Conservation (phyloP, 2,329 filamentous ascomycete genomes). For the Lasiodiplodia gonubiensis region DNA sequence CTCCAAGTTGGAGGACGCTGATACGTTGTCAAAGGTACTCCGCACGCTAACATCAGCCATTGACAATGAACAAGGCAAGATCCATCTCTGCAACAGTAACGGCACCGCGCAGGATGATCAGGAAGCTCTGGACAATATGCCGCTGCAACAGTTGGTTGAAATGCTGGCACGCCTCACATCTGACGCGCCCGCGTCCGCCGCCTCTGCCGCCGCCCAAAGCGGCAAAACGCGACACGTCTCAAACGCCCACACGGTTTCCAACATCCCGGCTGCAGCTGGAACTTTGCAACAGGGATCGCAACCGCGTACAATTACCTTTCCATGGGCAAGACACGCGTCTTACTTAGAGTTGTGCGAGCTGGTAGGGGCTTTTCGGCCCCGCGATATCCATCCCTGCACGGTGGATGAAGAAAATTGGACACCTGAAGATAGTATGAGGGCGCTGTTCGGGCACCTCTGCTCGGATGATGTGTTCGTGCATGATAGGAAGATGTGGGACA, state of each 20-base stretch:
- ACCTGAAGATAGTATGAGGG: constrained; percentile 65
- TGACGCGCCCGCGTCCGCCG: not conserved
- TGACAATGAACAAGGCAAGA: constrained; percentile 32
- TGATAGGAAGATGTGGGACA: constrained; percentile 61
- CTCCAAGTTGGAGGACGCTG: constrained; percentile 44
- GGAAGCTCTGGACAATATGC: constrained; percentile 35
- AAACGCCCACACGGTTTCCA: not conserved
- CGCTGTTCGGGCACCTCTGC: constrained; percentile 75
- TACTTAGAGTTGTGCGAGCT: constrained; percentile 78
- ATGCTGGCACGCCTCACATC: constrained; percentile 32
- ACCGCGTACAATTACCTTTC: constrained; percentile 61
- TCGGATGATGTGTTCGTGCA: constrained; percentile 66
- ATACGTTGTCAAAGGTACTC: constrained; percentile 44
- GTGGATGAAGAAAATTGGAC: constrained; percentile 67
- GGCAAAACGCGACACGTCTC: constrained; percentile 14
- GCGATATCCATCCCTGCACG: constrained; percentile 83
- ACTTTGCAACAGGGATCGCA: not conserved
- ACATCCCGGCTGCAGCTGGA: not conserved
- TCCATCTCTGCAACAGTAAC: constrained; percentile 39
- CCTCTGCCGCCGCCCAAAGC: constrained; percentile 5
- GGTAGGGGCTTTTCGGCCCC: constrained; percentile 70
- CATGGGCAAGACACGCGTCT: constrained; percentile 89
- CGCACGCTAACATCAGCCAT: constrained; percentile 41
- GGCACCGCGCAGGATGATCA: constrained; percentile 34
- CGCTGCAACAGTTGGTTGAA: constrained; percentile 42